Percentiles rank a stretch among this genome's conserved stretches.
These are phyloP conservation scores for Penicillium atrosanguineum DNA, from an alignment of 495 filamentous ascomycete species.

Conservation along the genomic window DNA sequence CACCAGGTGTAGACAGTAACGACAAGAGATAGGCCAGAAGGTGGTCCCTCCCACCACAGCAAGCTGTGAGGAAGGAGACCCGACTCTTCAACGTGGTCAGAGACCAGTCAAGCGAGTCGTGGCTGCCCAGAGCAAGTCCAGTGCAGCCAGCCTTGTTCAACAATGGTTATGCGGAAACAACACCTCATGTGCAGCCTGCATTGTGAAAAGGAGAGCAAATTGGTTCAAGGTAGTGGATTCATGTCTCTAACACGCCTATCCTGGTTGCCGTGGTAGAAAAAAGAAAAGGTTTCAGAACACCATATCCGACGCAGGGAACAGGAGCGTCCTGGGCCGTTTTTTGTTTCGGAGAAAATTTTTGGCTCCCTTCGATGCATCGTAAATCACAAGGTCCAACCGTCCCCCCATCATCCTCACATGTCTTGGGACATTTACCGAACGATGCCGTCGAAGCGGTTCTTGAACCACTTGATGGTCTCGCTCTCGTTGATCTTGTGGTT, in stretches of 20 bases:
- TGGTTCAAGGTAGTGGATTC: slow-evolving; percentile 40
- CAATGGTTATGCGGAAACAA: slow-evolving; percentile 51
- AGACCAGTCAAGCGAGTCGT: slow-evolving; percentile 25
- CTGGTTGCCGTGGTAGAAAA: slow-evolving; percentile 42
- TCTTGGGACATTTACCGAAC: slow-evolving; percentile 65
- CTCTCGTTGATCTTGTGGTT: slow-evolving; percentile 86
- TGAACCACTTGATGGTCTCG: slow-evolving; percentile 99
- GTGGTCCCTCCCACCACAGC: slow-evolving; percentile 8
- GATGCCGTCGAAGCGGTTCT: slow-evolving; percentile 98
- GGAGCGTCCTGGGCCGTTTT: slow-evolving; percentile 27
- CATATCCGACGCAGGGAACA: slow-evolving; percentile 32
- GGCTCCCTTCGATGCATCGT: slow-evolving; percentile 42
- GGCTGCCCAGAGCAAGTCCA: slow-evolving; percentile 11
- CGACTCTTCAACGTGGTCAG: slow-evolving; percentile 26
- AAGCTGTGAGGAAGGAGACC: slow-evolving; percentile 11
- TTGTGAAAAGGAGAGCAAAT: slow-evolving; percentile 44
- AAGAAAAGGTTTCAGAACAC: slow-evolving; percentile 28
- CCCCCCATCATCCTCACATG: slow-evolving; percentile 23
- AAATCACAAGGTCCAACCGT: slow-evolving; percentile 34
- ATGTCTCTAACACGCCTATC: slow-evolving; percentile 48
- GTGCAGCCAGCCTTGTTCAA: slow-evolving; percentile 36
- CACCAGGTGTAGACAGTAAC: slow-evolving; percentile 27
- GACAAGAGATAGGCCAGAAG: slow-evolving; percentile 31
- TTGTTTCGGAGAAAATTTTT: slow-evolving; percentile 30
- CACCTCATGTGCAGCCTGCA: slow-evolving; percentile 50